These are phyloP conservation scores for Candida sphagnicola DNA, from an alignment of 805 yeast species.

Conservation along the genomic window DNA sequence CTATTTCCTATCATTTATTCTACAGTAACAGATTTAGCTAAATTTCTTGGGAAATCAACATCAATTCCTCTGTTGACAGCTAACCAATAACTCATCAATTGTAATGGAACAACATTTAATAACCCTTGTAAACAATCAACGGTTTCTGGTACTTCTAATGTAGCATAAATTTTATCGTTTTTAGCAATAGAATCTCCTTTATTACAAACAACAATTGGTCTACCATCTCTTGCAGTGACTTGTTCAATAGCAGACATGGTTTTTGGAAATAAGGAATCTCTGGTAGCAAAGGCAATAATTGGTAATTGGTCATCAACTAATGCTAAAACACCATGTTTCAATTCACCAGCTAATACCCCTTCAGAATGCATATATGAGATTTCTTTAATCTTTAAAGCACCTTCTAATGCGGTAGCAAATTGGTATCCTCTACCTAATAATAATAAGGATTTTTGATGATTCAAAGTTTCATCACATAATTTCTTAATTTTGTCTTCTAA, in stretches of 20 bases:
- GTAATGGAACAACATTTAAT: constrained; percentile 90
- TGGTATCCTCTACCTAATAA: constrained; percentile 97
- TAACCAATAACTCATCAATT: constrained; percentile 93
- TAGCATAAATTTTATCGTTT: constrained; percentile 55
- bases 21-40: constrained; percentile 97
- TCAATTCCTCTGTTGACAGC: constrained; percentile 93
- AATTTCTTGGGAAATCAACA: constrained; percentile 97
- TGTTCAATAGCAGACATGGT: constrained; percentile 94
- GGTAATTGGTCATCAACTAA: constrained; percentile 93
- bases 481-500: constrained; percentile 71
- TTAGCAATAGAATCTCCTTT: constrained; percentile 67
- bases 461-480: constrained; percentile 68
- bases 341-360: constrained; percentile 98
- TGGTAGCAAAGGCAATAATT: constrained; percentile 91
- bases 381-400: constrained; percentile 97
- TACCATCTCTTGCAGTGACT: constrained; percentile 95
- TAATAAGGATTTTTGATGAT: constrained; percentile 80
- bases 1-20: too few relatives aligned
- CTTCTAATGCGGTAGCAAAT: constrained; percentile 95
- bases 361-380: constrained; percentile 98
- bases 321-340: constrained; percentile 97
- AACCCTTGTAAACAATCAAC: constrained; percentile 98
- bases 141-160: constrained; percentile 88
- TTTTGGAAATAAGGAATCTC: constrained; percentile 94
- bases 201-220: constrained; percentile 90